Evolutionary conservation across 208 protist species (phyloP).

Genomic region (Leishmania lainsoni): DNA sequence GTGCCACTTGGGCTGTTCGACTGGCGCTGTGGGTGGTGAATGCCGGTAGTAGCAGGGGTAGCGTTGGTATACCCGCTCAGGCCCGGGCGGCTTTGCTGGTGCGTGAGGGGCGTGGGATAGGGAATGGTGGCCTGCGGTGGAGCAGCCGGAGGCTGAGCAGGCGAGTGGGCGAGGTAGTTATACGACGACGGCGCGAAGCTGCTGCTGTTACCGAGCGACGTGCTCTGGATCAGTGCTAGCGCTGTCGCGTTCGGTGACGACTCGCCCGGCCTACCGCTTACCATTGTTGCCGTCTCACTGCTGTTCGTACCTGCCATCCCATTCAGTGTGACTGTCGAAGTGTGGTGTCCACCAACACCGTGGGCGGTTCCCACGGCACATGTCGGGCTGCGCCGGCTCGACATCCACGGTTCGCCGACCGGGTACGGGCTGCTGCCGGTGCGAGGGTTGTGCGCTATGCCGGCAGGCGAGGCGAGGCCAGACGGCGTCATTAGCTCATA

Average conservation of each 20-base stretch:
- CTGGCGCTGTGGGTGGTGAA: slow-evolving; percentile 1
- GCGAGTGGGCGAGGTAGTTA: slow-evolving; percentile 32
- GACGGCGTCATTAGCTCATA: slow-evolving; percentile 38
- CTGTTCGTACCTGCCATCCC: slow-evolving; percentile 14
- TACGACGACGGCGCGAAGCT: slow-evolving; percentile 34
- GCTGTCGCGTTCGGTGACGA: slow-evolving; percentile 21
- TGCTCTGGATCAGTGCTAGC: slow-evolving; percentile 32
- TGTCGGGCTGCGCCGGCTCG: slow-evolving; percentile 29
- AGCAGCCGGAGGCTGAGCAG: slow-evolving; percentile 14
- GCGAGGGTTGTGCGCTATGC: slow-evolving; percentile 29
- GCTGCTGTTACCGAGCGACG: slow-evolving; percentile 22
- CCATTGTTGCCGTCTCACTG: slow-evolving; percentile 23
- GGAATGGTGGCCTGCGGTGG: slow-evolving; percentile 1
- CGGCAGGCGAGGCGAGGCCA: slow-evolving; percentile 19
- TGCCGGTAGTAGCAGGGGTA: not conserved
- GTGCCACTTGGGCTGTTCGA: slow-evolving; percentile 16
- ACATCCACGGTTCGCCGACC: slow-evolving; percentile 26
- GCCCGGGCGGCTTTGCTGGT: slow-evolving; percentile 23
- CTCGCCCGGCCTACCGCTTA: slow-evolving; percentile 12
- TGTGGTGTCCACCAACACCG: not conserved
- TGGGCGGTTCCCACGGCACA: slow-evolving; percentile 1
- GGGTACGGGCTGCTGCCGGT: slow-evolving; percentile 31
- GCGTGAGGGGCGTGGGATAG: slow-evolving; percentile 23
- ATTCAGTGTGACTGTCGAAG: not conserved
- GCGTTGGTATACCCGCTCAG: not conserved